Evolutionary conservation across 2,329 filamentous ascomycete species (phyloP).

Genomic region (Proliferodiscus dingleyae): DNA sequence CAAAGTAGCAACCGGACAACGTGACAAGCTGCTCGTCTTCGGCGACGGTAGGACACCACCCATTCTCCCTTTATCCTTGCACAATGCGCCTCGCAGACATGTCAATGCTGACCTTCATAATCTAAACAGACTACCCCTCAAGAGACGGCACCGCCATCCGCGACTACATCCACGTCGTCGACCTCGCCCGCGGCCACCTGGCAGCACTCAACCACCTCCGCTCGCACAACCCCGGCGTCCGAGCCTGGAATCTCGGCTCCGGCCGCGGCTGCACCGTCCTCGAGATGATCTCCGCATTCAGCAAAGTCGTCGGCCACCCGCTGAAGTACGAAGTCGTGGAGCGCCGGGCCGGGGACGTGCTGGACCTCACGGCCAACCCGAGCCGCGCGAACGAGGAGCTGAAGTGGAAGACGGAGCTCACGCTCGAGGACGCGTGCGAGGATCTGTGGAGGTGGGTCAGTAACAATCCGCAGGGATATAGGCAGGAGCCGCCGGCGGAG

Average conservation of each 20-base stretch:
- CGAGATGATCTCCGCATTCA: conserved; percentile 96
- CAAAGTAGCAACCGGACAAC: conserved; percentile 91
- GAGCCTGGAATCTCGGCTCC: conserved; percentile 94
- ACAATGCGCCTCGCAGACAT: no score
- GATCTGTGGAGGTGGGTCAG: conserved; percentile 96
- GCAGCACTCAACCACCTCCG: conserved; percentile 87
- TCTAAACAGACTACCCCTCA: conserved; percentile 75
- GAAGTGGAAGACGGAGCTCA: conserved; percentile 84
- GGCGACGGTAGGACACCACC: conserved; percentile 86
- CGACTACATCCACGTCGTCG: conserved; percentile 96
- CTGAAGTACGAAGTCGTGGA: conserved; percentile 82
- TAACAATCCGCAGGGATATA: conserved; percentile 95
- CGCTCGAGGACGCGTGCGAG: conserved; percentile 86
- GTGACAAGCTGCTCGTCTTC: conserved; percentile 91
- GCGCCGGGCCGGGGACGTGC: conserved; percentile 81
- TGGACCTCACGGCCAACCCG: conserved; percentile 92
- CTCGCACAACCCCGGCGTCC: conserved; percentile 78
- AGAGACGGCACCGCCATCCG: conserved; percentile 90
- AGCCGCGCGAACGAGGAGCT: conserved; percentile 82
- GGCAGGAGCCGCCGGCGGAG: conserved; percentile 81
- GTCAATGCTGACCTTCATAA: conserved; percentile 11
- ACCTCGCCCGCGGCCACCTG: conserved; percentile 81
- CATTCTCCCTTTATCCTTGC: no score
- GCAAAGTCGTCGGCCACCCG: conserved; percentile 75
- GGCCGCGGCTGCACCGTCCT: conserved; percentile 93